A percentile compares a stretch with the other conserved stretches of the same genome.
Evolutionary conservation across 768 basidiomycete species (phyloP).

Genomic region (Leucocoprinus birnbaumii): DNA sequence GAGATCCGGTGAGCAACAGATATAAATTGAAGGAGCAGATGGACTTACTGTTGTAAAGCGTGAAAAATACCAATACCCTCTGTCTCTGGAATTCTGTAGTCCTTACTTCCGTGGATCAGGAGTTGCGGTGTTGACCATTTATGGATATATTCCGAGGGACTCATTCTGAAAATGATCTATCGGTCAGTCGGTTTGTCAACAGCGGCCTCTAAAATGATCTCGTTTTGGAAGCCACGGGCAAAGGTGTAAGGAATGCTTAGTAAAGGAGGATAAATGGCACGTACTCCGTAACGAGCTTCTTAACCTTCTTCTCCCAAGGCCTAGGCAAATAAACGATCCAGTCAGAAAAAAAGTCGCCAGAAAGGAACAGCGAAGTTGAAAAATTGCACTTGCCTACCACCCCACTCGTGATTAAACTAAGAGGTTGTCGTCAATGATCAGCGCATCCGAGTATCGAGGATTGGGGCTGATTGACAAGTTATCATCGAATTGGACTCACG

Average conservation of each 20-base stretch:
- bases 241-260: too few species aligned
- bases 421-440: too few species aligned
- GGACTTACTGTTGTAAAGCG: slow-evolving; percentile 72
- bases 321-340: slow-evolving; percentile 18
- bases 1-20: too few species aligned
- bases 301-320: slow-evolving; percentile 67
- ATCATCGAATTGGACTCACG: slow-evolving; percentile 40
- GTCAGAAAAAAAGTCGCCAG: not conserved
- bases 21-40: not conserved
- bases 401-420: slow-evolving; percentile 90
- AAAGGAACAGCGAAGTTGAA: not conserved
- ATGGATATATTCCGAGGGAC: slow-evolving; percentile 75
- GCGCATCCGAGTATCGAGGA: too few species aligned
- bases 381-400: slow-evolving; percentile 45
- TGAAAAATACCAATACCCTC: slow-evolving; percentile 86
- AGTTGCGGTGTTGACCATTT: slow-evolving; percentile 88
- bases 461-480: not conserved
- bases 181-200: too few species aligned
- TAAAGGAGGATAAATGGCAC: slow-evolving; percentile 12
- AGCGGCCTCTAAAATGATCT: too few species aligned
- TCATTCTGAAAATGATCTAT: slow-evolving; percentile 43
- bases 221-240: too few species aligned
- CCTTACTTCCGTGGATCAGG: slow-evolving; percentile 84
- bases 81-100: slow-evolving; percentile 83
- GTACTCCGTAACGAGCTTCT: slow-evolving; percentile 55